Base-by-base conservation (phyloP, 129 eudicot species). In the Tanacetum coccineum region DNA sequence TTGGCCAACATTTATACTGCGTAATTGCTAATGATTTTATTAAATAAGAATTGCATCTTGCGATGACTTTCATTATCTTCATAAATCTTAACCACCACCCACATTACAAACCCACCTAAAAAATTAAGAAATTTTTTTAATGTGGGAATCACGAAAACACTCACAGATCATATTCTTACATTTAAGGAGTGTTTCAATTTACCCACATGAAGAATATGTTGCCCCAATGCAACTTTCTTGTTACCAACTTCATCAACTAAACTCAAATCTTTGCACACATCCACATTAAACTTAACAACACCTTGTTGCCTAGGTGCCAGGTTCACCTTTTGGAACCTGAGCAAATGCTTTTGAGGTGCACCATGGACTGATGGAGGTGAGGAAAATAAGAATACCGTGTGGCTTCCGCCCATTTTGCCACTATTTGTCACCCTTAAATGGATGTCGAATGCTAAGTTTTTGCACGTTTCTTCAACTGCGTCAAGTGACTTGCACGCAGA, bases 221-320 rank as follows among this genome's bases (percentile, higher is more conserved):
- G 70, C 30, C 99, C 99, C 74, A 94, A 62, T 17, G 93, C 99
- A 58, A 94, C 84, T 57, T 89, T 94, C 59, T 74, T 78, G 28
- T 79, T 76, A 13, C 99, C 99, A 52, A 44, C 46, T 77, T 94
- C 99, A 89, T 94, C 96, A 61, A 89, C 93, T 79, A 87, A 46
- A 64, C 99, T 89, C 87, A 94, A 80, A 79, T 94, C 85, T 76
- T 83, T 87, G 76, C 99, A 94, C 68, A 82, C 90, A 76, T 94
- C 95, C 30, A 94, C 86, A 39, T 60, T 65, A 26, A 94, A 94
- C 81, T 69, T 72, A 21, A 89, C 96, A 47, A 75, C 22, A 49
- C 81, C 85, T 75, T 83, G 88, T 59, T 71, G 77, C 14, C 80
- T 75, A 7, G 96, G 79, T 10, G 40, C 74, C 93, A 94, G 75